Conservation (phyloP, 2,329 filamentous ascomycete species). For the Stachybotrys chlorohalonatus region DNA sequence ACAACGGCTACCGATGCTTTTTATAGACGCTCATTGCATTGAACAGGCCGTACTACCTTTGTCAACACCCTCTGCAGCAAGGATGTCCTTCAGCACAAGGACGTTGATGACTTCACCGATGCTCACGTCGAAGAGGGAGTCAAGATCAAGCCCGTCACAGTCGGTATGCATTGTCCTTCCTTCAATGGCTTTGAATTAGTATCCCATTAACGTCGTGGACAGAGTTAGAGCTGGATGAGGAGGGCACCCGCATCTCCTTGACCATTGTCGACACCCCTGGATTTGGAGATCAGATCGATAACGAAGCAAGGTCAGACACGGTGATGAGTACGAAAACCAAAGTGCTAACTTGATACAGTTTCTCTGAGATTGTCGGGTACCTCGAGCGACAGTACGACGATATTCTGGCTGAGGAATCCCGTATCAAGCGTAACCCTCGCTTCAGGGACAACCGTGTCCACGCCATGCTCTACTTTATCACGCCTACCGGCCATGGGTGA, state of each 20-base stretch:
- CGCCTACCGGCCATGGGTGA: constrained; percentile 89
- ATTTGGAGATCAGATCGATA: constrained; percentile 98
- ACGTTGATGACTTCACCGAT: constrained; percentile 79
- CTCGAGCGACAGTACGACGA: constrained; percentile 99
- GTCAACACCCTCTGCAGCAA: constrained; percentile 99
- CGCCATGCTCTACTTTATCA: constrained; percentile 98
- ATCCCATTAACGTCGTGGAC: constrained; percentile 9
- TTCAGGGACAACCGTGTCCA: constrained; percentile 99
- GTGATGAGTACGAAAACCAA: neutral
- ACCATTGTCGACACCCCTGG: constrained; percentile 98
- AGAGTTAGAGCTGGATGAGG: constrained; percentile 95
- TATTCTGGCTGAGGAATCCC: constrained; percentile 96
- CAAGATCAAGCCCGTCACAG: constrained; percentile 96
- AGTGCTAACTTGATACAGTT: constrained; percentile 43
- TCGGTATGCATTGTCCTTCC: constrained; percentile 51
- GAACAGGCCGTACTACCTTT: constrained; percentile 86
- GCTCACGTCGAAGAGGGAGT: constrained; percentile 95
- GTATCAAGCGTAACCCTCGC: constrained; percentile 99
- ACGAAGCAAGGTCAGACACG: constrained; percentile 74
- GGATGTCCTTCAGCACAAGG: constrained; percentile 82
- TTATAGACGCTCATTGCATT: constrained; percentile 9
- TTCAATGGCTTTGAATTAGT: constrained; percentile 10
- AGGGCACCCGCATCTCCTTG: constrained; percentile 94
- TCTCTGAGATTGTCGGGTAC: constrained; percentile 95
- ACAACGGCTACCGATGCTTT: neutral